Base-by-base conservation (phyloP, 164 flowering plant species). In the Santalum album region DNA sequence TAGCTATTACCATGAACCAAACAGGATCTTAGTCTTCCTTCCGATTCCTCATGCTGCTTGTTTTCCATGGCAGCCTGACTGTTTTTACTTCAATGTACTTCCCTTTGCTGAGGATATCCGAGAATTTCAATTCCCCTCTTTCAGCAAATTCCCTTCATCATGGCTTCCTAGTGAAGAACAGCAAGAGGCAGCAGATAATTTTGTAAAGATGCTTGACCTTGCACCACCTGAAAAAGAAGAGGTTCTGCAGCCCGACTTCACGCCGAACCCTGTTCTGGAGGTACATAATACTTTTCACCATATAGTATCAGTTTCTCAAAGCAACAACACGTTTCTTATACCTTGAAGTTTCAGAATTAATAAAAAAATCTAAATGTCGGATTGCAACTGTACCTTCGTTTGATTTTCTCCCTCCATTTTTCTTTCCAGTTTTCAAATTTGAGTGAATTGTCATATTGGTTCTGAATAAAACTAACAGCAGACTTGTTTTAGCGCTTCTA, bases 91-190 rank as follows among this genome's bases (percentile, higher is more conserved):
- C 79, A 92, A 92, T 62, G 82, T 82, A 27, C 96, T 92, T 64
- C 99, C 97, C 36, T 92, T 89, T 59, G 87, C 86, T 35, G 99
- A 92, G 72, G 97, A 92, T 81, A 78, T 92, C 46, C 78, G 99
- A 54, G 99, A 92, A 67, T 92, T 87, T 72, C 91, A 82, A 57
- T 92, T 92, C 66, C 91, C 95, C 14, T 92, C 97, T 57, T 85
- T 92, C 75, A 75, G 70, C 68, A 77, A 63, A 59, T 65, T 83
- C 18, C 88, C 95, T 47, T 61, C 74, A 23, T 73, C 87, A 36
- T 68, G 67, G 76, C 90, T 76, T 62, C 99, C 97, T 23, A 78
- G 72, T 67, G 78, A 82, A 51, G 68, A 68, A 53, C 96, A 92
- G 66, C 97, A 87, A 67, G 81, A 74, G 61, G 95, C 85, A 15